Conservation (phyloP, 2,329 filamentous ascomycete genomes). For the Sordariomycetes sp. region DNA sequence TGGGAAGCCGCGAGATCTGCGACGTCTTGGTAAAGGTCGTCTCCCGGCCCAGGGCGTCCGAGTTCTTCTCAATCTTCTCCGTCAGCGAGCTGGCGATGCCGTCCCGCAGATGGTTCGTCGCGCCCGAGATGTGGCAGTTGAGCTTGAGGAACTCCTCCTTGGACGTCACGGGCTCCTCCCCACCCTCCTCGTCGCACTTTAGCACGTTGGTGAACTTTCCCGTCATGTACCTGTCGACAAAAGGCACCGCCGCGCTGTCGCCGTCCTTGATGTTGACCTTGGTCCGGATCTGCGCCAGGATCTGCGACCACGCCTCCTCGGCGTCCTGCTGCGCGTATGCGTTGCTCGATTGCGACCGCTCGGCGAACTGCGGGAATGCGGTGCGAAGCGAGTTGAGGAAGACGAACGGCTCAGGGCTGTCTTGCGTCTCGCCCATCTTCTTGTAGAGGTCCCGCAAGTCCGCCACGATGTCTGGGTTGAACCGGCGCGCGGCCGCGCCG, state of each 20-base stretch:
- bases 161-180: constrained; percentile 54
- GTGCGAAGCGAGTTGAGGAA: constrained; percentile 72
- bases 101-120: constrained; percentile 82
- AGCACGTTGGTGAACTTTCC: constrained; percentile 68
- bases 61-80: constrained; percentile 86
- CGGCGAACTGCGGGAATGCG: constrained; percentile 84
- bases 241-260: constrained; percentile 44
- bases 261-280: constrained; percentile 51
- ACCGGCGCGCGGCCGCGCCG: constrained; percentile 35
- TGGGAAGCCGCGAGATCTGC: constrained; percentile 79
- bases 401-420: constrained; percentile 68
- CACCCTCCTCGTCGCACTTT: constrained; percentile 66
- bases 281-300: constrained; percentile 68
- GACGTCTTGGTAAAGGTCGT: constrained; percentile 81
- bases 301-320: constrained; percentile 96
- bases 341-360: constrained; percentile 67
- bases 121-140: constrained; percentile 83
- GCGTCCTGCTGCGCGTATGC: constrained; percentile 97
- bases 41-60: constrained; percentile 62
- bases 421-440: constrained; percentile 79
- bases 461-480: constrained; percentile 8
- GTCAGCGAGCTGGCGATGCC: constrained; percentile 71
- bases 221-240: constrained; percentile 83
- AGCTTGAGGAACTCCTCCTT: constrained; percentile 80
- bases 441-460: constrained; percentile 76